phyloP scores from a whole-genome alignment of 805 yeast species.

The Candida boleticola region DNA sequence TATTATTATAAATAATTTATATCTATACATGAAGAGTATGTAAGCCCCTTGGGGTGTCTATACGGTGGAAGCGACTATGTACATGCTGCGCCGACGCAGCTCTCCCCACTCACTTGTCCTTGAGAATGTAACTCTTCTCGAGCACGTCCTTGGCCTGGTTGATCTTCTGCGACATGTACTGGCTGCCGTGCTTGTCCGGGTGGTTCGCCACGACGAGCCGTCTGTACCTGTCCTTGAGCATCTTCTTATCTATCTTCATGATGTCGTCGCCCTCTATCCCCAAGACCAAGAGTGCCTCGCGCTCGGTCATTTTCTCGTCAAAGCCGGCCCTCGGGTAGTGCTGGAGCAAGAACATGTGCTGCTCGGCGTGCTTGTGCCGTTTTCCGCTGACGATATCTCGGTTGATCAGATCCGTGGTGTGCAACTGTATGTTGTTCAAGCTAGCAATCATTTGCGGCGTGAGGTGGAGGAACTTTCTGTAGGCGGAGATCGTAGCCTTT shows the following conservation, averaged over 20 bases:
- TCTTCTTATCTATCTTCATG: conserved; percentile 32
- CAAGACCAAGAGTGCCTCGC: conserved; percentile 38
- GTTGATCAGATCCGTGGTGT: conserved; percentile 10
- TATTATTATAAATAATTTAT: too few species aligned
- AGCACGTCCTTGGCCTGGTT: conserved; percentile 43
- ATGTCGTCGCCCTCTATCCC: conserved; percentile 44
- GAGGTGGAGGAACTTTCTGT: conserved; percentile 25
- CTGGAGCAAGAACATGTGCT: conserved; percentile 12
- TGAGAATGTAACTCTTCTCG: conserved; percentile 37
- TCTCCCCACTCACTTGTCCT: conserved; percentile 10
- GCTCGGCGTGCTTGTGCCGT: conserved; percentile 13
- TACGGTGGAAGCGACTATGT: too few species aligned
- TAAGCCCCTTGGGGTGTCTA: too few species aligned
- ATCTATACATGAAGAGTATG: too few species aligned
- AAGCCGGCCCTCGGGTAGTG: conserved; percentile 36
- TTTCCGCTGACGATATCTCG: conserved; percentile 5
- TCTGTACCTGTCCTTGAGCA: conserved; percentile 35
- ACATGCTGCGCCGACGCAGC: too few species aligned
- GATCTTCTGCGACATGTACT: conserved; percentile 38
- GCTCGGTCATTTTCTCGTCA: conserved; percentile 38
- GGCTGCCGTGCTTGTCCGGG: conserved; percentile 42
- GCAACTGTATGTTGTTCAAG: conserved; percentile 27
- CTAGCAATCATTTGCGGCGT: conserved; percentile 38
- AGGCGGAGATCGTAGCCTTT: conserved; percentile 27
- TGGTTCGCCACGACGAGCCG: conserved; percentile 40